Percentiles rank a stretch among this genome's conserved stretches.
Conservation (phyloP, 2,329 filamentous ascomycete species). For the Penicillium vulpinum region DNA sequence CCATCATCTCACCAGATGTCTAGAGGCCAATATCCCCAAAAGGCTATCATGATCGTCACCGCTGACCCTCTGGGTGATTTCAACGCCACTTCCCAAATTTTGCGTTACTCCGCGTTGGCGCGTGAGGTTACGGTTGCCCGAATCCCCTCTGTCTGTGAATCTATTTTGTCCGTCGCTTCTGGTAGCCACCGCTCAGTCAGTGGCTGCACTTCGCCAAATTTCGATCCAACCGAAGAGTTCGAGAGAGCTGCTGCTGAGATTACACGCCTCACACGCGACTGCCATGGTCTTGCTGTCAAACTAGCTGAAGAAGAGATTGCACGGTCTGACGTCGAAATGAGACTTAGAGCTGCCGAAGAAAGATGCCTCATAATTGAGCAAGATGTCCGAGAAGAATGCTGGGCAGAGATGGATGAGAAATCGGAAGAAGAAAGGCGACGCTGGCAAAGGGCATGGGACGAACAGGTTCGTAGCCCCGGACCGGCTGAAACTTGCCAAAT, state of each 20-base stretch:
- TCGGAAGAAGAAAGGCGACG: constrained; percentile 72
- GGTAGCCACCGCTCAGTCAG: constrained; percentile 36
- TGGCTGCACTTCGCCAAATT: constrained; percentile 47
- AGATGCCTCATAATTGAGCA: constrained; percentile 74
- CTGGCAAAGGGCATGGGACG: constrained; percentile 78
- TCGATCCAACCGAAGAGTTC: constrained; percentile 63
- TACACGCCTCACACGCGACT: constrained; percentile 72
- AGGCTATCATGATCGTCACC: constrained; percentile 92
- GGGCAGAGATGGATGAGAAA: constrained; percentile 76
- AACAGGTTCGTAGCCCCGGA: constrained; percentile 56
- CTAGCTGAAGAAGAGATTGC: constrained; percentile 70
- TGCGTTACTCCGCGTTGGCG: constrained; percentile 89
- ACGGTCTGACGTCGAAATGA: constrained; percentile 70
- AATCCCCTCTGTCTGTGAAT: constrained; percentile 76
- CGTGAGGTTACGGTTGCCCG: constrained; percentile 90
- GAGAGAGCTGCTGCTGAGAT: constrained; percentile 81
- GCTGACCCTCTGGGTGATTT: constrained; percentile 91
- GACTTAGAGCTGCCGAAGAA: constrained; percentile 64
- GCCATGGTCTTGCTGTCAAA: constrained; percentile 70
- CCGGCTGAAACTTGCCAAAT: background rate
- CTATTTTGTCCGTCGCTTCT: constrained; percentile 54
- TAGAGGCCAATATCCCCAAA: constrained; percentile 69
- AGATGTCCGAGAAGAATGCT: constrained; percentile 85
- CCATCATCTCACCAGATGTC: constrained; percentile 58
- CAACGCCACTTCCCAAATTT: constrained; percentile 93